A percentile compares a stretch with the other conserved stretches of the same genome.
Evolutionary conservation across 140 eudicot genomes (phyloP).

Genomic region (Bidens hawaiensis): DNA sequence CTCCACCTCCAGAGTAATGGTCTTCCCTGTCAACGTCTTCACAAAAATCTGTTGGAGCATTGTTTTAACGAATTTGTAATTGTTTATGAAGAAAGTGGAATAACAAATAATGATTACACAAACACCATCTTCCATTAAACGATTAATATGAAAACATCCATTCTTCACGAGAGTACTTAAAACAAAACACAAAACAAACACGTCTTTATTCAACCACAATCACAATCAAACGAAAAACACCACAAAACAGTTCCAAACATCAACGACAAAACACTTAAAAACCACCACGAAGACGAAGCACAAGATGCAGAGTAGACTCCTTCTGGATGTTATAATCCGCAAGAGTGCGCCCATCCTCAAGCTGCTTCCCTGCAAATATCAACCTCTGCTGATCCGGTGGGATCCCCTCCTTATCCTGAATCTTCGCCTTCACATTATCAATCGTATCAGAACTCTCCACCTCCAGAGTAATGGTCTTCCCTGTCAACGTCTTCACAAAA

Average conservation of each 20-base stretch:
- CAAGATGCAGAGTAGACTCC: not conserved
- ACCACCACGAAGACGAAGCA: not conserved
- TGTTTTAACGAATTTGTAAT: too few species aligned
- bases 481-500: not conserved
- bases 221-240: not conserved
- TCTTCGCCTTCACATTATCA: not conserved
- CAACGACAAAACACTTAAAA: not conserved
- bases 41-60: not conserved
- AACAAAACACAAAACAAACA: not conserved
- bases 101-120: too few species aligned
- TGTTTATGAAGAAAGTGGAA: too few species aligned
- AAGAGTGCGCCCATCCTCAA: not conserved
- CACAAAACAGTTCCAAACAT: not conserved
- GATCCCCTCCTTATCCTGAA: not conserved
- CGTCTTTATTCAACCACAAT: not conserved
- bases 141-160: not conserved
- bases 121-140: not conserved
- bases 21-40: not conserved
- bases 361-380: not conserved
- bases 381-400: not conserved
- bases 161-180: not conserved
- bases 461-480: not conserved
- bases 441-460: not conserved
- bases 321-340: not conserved
- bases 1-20: not conserved